Evolutionary conservation across 805 yeast genomes (phyloP), one percentile per base, ranked within the genome.

Genomic region (Candida sakaeoensis): DNA sequence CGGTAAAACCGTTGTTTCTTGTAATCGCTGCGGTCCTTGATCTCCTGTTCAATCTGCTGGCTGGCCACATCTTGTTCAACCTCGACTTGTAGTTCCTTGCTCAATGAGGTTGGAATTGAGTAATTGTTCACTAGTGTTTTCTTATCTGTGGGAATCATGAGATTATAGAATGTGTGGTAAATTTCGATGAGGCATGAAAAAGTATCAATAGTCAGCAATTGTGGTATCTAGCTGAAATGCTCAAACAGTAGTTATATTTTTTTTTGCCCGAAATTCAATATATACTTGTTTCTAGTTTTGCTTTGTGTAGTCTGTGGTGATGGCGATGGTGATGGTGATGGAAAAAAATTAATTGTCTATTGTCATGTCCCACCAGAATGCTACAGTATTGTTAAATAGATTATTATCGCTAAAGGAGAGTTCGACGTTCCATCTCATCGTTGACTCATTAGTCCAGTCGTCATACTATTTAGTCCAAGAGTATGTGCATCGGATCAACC

Each of bases 361-460:
- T 9, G 26, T 15, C 29, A 64, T 65, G 70, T 47, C 65, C 12
- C 48, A 54, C 3, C 70, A 63, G 42, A 60, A 52, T 32, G 58
- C 72, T 3, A 44, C 57, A 5, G 82, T 83, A 23, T 65, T 89
- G 5, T 65, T 90, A 41, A 78, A 73, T 33, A 65, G 98, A 43
- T 65, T 87, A 5, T 58, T 93, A 2, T 61, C 80, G 2, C 62
- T 86, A 37, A 85, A 81, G 47, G 98, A 93, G 52, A 60, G 60
- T 16, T 75, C 91, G 0, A 95, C 95, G 0, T 75, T 91, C 40
- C 58, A 87, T 2, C 67, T 91, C 4, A 66, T 84, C 3, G 54
- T 76, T 7, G 98, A 93, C 56, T 72, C 85, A 1, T 60, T 88
- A 8, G 65, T 74, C 0, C 96, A 90, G 57, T 77, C 93, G 0